Percentiles rank a stretch among this genome's conserved stretches.
phyloP scores from a whole-genome alignment of 495 filamentous ascomycete genomes.

The Tuber indicum region DNA sequence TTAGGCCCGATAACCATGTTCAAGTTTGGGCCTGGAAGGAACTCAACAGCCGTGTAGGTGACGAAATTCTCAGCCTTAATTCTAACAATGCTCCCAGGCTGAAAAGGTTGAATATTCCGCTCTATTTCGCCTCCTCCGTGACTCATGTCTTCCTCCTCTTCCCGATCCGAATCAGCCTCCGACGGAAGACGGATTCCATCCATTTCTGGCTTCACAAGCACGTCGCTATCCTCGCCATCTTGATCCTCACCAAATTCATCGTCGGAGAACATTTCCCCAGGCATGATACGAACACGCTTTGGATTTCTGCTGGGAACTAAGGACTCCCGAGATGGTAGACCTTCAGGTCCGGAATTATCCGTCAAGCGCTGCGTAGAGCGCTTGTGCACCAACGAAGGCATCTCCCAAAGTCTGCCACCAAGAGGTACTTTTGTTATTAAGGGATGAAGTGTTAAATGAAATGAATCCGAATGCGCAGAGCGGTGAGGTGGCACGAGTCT shows the following conservation, averaged over 20 bases:
- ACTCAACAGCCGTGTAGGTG: slow-evolving; percentile 85
- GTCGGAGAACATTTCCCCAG: slow-evolving; percentile 1
- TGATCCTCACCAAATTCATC: slow-evolving; percentile 7
- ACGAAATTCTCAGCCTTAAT: slow-evolving; percentile 89
- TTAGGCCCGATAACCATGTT: slow-evolving; percentile 99
- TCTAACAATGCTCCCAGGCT: slow-evolving; percentile 82
- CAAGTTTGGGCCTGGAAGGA: slow-evolving; percentile 79
- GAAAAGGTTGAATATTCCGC: slow-evolving; percentile 45
- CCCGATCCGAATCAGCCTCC: slow-evolving; percentile 23
- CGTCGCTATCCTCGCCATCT: slow-evolving; percentile 15
- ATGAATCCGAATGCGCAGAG: neutral
- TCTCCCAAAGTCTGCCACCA: neutral
- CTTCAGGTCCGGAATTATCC: neutral
- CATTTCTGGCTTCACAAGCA: slow-evolving; percentile 17
- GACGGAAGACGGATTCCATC: slow-evolving; percentile 21
- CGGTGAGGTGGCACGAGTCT: neutral
- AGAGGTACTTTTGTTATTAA: neutral
- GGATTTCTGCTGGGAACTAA: slow-evolving; percentile 9
- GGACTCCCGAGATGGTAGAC: neutral
- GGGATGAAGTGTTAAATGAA: neutral
- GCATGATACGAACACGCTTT: slow-evolving; percentile 25
- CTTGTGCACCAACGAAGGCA: slow-evolving; percentile 28
- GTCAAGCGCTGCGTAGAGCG: slow-evolving; percentile 2
- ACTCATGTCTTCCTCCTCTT: slow-evolving; percentile 33
- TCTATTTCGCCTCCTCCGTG: slow-evolving; percentile 24